These are phyloP conservation scores for Monilinia fructigena DNA, from an alignment of 2,329 filamentous ascomycete species.

Conservation along the genomic window DNA sequence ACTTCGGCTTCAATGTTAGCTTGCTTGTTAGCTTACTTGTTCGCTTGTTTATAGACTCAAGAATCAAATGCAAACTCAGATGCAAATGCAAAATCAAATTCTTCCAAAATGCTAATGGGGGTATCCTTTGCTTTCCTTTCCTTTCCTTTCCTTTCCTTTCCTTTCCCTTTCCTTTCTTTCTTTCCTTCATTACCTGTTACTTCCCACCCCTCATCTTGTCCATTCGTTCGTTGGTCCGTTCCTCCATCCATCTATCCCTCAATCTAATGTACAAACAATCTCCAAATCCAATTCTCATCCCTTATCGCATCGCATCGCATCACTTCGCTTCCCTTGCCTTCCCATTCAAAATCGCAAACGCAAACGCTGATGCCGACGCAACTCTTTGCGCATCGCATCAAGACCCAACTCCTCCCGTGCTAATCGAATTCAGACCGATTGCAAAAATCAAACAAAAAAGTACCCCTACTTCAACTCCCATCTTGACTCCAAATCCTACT, in stretches of 20 bases:
- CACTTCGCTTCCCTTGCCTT: too few relatives aligned
- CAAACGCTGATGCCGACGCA: not conserved
- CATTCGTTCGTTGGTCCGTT: not conserved
- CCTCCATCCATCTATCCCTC: not conserved
- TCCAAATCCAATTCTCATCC: too few relatives aligned
- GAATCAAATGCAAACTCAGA: not conserved
- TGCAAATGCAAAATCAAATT: not conserved
- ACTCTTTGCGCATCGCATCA: not conserved
- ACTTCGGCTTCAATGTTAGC: not conserved
- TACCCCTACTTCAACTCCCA: not conserved
- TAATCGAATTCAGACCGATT: not conserved
- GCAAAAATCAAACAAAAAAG: not conserved
- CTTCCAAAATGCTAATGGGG: slow-evolving; percentile 1
- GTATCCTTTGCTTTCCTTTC: not conserved
- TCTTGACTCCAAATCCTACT: not conserved
- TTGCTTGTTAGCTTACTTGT: too few relatives aligned
- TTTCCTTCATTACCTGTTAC: not conserved
- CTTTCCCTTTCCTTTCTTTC: not conserved
- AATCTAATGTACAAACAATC: not conserved
- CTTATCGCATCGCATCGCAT: too few relatives aligned
- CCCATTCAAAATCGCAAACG: too few relatives aligned
- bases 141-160: not conserved
- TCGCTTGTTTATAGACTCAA: too few relatives aligned
- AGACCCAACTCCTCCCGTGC: not conserved
- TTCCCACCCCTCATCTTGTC: not conserved